A percentile compares a stretch with the other conserved stretches of the same genome.
Conservation (phyloP, 169 alveolate genomes). For the Perkinsus olseni region DNA sequence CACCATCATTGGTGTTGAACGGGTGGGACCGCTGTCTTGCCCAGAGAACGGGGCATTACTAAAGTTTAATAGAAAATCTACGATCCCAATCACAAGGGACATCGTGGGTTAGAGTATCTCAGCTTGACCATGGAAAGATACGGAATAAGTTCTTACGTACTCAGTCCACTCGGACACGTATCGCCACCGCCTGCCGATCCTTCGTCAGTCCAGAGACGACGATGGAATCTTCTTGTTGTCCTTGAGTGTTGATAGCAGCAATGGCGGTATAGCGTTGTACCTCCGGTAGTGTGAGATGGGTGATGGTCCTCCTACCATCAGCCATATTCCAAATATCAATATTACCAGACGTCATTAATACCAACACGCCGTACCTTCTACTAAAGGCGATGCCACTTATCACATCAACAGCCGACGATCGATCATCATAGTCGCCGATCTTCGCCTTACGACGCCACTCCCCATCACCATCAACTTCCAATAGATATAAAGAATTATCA, state of each 20-base stretch:
- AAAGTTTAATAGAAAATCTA: not conserved
- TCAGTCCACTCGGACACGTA: not conserved
- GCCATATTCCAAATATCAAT: not conserved
- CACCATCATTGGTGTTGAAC: no score
- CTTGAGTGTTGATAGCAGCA: not conserved
- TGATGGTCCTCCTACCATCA: not conserved
- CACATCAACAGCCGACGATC: no score
- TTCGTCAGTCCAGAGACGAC: not conserved
- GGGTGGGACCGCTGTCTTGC: not conserved
- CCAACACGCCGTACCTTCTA: not conserved
- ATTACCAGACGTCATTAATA: not conserved
- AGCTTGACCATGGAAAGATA: not conserved
- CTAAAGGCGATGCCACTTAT: not conserved
- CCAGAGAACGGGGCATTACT: not conserved
- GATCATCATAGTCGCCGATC: not conserved
- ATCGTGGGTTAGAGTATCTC: not conserved
- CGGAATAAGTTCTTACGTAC: no score
- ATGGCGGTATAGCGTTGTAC: not conserved
- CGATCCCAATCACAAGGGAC: not conserved
- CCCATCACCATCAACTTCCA: not conserved
- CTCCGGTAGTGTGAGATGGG: not conserved
- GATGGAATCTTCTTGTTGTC: not conserved
- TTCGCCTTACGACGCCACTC: not conserved
- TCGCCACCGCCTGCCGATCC: not conserved
- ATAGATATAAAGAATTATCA: not conserved